Evolutionary conservation across 257 asterid species (phyloP).

Genomic region (Nicotiana sylvestris): DNA sequence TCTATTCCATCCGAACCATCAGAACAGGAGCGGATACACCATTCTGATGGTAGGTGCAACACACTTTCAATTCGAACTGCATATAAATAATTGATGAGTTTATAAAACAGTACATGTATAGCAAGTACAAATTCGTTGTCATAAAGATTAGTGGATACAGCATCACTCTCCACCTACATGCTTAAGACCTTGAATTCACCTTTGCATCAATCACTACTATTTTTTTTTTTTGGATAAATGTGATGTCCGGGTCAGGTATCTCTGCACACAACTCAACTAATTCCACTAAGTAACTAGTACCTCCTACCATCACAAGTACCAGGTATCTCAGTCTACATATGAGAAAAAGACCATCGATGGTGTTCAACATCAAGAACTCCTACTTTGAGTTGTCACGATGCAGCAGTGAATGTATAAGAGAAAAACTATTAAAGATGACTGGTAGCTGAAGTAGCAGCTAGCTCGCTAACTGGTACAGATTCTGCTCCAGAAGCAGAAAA

Average conservation of each 20-base stretch:
- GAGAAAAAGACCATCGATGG: no score
- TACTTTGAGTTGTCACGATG: background rate
- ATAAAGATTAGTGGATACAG: background rate
- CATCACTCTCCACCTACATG: no score
- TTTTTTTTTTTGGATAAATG: no score
- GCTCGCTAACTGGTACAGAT: no score
- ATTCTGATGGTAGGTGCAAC: background rate
- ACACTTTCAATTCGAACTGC: background rate
- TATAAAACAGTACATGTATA: background rate
- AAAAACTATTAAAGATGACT: background rate
- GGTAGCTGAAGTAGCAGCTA: background rate
- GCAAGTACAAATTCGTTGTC: background rate
- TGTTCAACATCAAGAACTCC: background rate
- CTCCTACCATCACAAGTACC: no score
- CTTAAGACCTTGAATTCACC: background rate
- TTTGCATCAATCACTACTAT: background rate
- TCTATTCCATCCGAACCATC: background rate
- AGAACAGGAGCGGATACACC: background rate
- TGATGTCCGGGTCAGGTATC: no score
- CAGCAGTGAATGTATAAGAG: background rate
- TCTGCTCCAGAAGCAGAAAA: background rate
- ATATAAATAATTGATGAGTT: background rate
- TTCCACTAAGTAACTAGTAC: no score
- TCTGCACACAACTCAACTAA: no score
- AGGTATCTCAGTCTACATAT: no score